A percentile compares a stretch with the other conserved stretches of the same genome.
phyloP scores from a whole-genome alignment of 1,284 basidiomycete species.

The Marasmius fiardii region DNA sequence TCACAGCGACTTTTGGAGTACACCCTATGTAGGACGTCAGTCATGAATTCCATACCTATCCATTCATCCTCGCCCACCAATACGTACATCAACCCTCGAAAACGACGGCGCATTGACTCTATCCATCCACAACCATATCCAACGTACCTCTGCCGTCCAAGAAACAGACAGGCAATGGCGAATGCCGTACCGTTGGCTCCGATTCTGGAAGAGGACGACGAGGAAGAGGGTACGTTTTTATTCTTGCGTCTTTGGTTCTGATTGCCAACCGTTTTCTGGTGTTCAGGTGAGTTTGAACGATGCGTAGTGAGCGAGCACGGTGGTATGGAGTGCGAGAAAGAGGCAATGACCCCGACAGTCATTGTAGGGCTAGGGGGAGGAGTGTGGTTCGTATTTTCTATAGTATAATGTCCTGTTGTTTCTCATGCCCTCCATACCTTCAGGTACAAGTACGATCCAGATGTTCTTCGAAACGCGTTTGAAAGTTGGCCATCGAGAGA shows the following conservation, averaged over 20 bases:
- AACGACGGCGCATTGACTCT: slow-evolving; percentile 33
- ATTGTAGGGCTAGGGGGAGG: background rate
- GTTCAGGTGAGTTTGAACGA: background rate
- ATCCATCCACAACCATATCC: slow-evolving; percentile 10
- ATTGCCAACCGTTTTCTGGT: background rate
- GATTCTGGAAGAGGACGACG: slow-evolving; percentile 32
- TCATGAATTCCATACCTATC: slow-evolving; percentile 37
- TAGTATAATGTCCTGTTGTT: background rate
- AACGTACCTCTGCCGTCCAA: background rate
- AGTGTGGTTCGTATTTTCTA: background rate
- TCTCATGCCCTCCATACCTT: background rate
- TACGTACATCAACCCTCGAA: slow-evolving; percentile 31
- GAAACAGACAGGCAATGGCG: slow-evolving; percentile 23
- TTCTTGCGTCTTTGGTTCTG: background rate
- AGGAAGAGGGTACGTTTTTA: slow-evolving; percentile 14
- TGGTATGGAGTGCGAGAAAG: background rate
- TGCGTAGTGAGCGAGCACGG: background rate
- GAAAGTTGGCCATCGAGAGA: slow-evolving; percentile 31
- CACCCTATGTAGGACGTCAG: slow-evolving; percentile 49
- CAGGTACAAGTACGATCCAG: slow-evolving; percentile 62
- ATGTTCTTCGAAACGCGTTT: slow-evolving; percentile 40
- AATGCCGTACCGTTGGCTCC: slow-evolving; percentile 35
- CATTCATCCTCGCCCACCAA: slow-evolving; percentile 17
- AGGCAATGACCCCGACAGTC: background rate
- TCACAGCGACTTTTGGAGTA: slow-evolving; percentile 65